phyloP scores from a whole-genome alignment of 345 rosid genomes.

The Theobroma cacao region DNA sequence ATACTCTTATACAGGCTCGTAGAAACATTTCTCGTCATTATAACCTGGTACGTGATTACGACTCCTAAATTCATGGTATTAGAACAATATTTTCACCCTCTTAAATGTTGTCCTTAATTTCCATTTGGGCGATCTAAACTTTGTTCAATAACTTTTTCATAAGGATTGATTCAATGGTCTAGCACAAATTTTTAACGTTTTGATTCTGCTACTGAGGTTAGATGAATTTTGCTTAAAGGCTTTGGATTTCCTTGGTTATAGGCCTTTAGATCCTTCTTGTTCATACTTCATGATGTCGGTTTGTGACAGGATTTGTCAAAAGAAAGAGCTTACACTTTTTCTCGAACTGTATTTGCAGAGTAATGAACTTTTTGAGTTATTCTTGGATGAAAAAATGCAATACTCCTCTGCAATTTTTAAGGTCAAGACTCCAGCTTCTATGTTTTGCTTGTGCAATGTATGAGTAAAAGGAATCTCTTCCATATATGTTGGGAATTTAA shows the following conservation, averaged over 20 bases:
- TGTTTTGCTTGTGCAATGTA: not conserved
- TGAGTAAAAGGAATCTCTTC: not conserved
- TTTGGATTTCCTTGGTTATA: not conserved
- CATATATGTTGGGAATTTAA: not conserved
- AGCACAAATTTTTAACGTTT: too few species aligned
- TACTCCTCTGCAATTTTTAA: constrained; percentile 80
- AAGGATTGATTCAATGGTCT: too few species aligned
- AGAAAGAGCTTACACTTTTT: not conserved
- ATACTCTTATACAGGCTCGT: constrained; percentile 88
- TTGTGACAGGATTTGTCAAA: too few species aligned
- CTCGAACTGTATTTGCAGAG: constrained; percentile 39
- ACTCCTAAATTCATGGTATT: not conserved
- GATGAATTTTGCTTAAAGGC: too few species aligned
- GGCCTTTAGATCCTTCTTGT: not conserved
- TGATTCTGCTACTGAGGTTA: too few species aligned
- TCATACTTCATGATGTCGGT: not conserved
- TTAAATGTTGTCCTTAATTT: too few species aligned
- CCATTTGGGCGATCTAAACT: too few species aligned
- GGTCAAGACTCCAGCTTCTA: constrained; percentile 30
- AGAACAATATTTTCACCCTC: not conserved
- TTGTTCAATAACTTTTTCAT: too few species aligned
- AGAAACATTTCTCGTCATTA: constrained; percentile 81
- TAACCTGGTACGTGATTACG: constrained; percentile 58
- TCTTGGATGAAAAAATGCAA: constrained; percentile 80
- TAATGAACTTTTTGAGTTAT: constrained; percentile 65